These are phyloP conservation scores for Entonaema liquescens DNA, from an alignment of 495 filamentous ascomycete genomes.

Conservation along the genomic window DNA sequence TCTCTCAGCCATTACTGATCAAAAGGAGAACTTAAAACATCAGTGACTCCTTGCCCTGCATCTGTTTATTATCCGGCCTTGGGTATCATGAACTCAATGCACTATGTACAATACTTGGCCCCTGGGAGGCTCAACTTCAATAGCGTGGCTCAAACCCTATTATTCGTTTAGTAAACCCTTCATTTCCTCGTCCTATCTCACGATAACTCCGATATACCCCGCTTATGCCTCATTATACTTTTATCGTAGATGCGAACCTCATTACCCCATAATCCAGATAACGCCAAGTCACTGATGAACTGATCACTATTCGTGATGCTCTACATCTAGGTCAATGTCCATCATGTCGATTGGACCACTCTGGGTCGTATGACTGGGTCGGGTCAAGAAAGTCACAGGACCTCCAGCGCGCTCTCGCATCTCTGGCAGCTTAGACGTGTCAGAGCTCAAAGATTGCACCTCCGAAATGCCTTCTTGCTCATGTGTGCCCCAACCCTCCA, in stretches of 20 bases:
- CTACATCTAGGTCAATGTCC: conserved; percentile 41
- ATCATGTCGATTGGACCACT: conserved; percentile 31
- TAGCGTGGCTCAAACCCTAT: background rate
- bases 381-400: conserved; percentile 32
- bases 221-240: background rate
- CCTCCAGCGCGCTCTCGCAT: conserved; percentile 50
- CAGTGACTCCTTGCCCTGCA: background rate
- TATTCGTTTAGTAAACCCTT: background rate
- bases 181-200: background rate
- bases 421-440: conserved; percentile 42
- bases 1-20: background rate
- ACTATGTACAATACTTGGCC: conserved; percentile 16
- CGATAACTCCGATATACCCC: background rate
- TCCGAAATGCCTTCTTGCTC: conserved; percentile 4
- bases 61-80: conserved; percentile 15
- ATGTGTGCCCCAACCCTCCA: background rate
- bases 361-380: conserved; percentile 17
- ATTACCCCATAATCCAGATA: conserved; percentile 8
- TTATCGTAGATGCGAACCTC: conserved; percentile 9
- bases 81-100: conserved; percentile 35
- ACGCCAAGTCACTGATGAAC: background rate
- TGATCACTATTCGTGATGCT: conserved; percentile 30
- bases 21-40: background rate
- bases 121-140: conserved; percentile 4
- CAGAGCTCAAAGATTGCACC: conserved; percentile 1